Evolutionary conservation across 441 rosid species (phyloP), one percentile per base, ranked within the genome.

Genomic region (Arabidopsis hybrid): DNA sequence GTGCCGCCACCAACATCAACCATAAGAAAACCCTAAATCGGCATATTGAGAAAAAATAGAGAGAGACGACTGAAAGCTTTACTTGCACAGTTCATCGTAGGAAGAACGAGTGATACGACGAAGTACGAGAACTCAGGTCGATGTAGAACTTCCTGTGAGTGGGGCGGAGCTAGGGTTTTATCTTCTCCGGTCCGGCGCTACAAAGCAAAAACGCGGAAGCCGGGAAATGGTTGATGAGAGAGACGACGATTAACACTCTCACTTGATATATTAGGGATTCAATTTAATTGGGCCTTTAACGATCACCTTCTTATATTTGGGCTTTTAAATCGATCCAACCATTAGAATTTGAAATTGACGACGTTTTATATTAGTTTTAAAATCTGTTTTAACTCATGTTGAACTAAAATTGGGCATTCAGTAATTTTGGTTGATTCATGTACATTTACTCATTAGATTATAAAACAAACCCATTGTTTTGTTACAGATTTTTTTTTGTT

Each of bases 61-160:
- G 67, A 26, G 40, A 47, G 7, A 35, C 46, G 74, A 35, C 60
- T 29, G 40, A 60, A 45, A 58, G 61, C 17, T 79, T 77, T 80
- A 91, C 97, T 87, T 66, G 96, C 83, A 76, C 98, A 92, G 82
- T 91, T 88, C 97, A 92, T 92, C 32, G 81, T 77, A 52, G 65
- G 46, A 3, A 47, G 58, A 34, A 60, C 52, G 70, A 21, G 32
- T 52, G 32, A 5, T 16, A 50, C 12, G 47, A 71, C 11, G 32
- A 35, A 18, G 63, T n/a, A 26, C 9, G 52, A 58, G 55, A 2
- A 18, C 50, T 8, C 38, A 39, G 18, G 71, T 42, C 0, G 14
- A 16, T 21, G 67, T 32, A 66, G 26, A 66, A 21, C 8, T 17
- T n/a, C 18, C 62, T 13, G 13, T 26, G 40, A 35, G 57, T 34